These are phyloP conservation scores for Talaromyces sp. DNA, from an alignment of 2,329 filamentous ascomycete genomes.

Conservation along the genomic window DNA sequence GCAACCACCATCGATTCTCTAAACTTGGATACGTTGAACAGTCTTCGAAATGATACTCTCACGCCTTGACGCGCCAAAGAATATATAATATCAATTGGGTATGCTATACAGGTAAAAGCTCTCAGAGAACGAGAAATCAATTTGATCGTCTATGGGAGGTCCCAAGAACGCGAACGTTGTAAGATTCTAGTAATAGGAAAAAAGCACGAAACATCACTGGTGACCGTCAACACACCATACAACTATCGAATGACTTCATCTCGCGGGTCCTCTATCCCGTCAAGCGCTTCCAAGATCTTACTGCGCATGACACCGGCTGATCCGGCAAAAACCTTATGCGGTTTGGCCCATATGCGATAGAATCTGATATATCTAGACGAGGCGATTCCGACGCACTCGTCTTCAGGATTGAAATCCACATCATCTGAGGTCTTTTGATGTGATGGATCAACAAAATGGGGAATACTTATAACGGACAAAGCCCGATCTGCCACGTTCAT, in stretches of 20 bases:
- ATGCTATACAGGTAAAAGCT: neutral
- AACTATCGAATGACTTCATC: constrained; percentile 62
- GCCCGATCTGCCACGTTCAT: constrained; percentile 2
- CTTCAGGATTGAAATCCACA: constrained; percentile 44
- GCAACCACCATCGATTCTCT: neutral
- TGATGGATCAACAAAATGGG: constrained; percentile 4
- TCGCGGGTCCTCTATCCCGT: constrained; percentile 64
- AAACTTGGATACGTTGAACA: neutral
- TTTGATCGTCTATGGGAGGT: neutral
- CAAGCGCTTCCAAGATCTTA: constrained; percentile 76
- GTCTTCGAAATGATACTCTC: too few relatives aligned
- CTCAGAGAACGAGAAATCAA: neutral
- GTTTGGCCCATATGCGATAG: constrained; percentile 84
- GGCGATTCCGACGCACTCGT: constrained; percentile 86
- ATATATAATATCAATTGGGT: neutral
- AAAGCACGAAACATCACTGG: neutral
- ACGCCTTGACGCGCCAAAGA: neutral
- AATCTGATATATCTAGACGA: constrained; percentile 93
- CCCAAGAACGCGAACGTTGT: neutral
- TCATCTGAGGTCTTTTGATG: constrained; percentile 9
- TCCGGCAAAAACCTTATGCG: constrained; percentile 52
- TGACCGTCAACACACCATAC: neutral
- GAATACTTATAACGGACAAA: constrained; percentile 11
- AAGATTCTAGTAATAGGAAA: neutral
- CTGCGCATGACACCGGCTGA: constrained; percentile 68